Conservation (phyloP, 257 asterid genomes). For the Nicotiana benthamiana region DNA sequence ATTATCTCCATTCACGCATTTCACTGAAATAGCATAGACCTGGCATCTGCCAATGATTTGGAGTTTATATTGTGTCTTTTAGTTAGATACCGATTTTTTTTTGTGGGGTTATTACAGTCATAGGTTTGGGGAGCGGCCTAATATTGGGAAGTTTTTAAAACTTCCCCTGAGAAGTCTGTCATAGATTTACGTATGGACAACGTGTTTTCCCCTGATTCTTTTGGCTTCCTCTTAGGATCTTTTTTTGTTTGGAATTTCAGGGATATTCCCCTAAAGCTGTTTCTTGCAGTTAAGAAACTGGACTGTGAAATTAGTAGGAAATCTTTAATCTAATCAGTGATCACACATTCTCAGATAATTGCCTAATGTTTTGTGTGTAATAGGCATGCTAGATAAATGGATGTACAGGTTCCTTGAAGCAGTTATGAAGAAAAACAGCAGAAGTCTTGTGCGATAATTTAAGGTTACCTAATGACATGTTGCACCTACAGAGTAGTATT, state of each 20-base stretch:
- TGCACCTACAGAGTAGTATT: constrained; percentile 1
- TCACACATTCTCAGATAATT: background rate
- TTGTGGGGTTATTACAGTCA: background rate
- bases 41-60: background rate
- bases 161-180: background rate
- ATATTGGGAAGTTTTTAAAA: background rate
- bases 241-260: background rate
- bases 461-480: constrained; percentile 1
- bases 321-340: background rate
- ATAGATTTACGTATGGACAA: background rate
- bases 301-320: background rate
- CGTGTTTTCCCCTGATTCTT: background rate
- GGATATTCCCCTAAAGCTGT: background rate
- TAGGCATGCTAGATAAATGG: constrained; percentile 98
- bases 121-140: background rate
- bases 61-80: background rate
- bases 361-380: background rate
- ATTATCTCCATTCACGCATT: background rate
- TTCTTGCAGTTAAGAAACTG: background rate
- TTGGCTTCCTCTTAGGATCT: background rate
- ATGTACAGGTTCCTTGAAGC: constrained; percentile 71
- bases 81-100: background rate
- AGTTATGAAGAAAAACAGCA: constrained; percentile 48
- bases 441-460: constrained; percentile 45
- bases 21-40: background rate